A percentile compares a stretch with the other conserved stretches of the same genome.
phyloP scores from a whole-genome alignment of 192 early-diverging fungal species.

The Globomyces pollinis-pini region DNA sequence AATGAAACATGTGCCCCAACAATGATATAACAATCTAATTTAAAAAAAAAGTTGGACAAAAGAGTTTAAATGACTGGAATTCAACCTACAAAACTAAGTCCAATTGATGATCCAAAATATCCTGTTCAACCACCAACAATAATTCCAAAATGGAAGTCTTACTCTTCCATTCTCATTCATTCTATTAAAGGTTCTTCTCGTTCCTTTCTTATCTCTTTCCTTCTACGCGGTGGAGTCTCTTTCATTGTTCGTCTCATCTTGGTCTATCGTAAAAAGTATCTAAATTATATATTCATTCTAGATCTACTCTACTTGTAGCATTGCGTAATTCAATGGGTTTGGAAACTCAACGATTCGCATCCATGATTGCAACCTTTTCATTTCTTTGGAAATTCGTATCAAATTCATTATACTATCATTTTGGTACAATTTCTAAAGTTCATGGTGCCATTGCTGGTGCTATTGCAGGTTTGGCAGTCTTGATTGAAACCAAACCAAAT shows the following conservation, averaged over 20 bases:
- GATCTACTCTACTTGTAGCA: conserved; percentile 19
- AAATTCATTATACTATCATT: conserved; percentile 46
- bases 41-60: no score
- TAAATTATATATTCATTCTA: background rate
- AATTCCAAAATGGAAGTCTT: background rate
- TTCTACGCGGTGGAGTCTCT: conserved; percentile 45
- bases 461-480: conserved; percentile 27
- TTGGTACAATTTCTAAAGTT: conserved; percentile 10
- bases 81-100: no score
- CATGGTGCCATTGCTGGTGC: conserved; percentile 33
- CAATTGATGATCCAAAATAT: no score
- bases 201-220: conserved; percentile 45
- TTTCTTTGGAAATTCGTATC: conserved; percentile 67
- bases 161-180: conserved; percentile 30
- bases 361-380: conserved; percentile 71
- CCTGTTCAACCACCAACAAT: background rate
- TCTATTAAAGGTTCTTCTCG: conserved; percentile 42
- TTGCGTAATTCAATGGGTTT: conserved; percentile 36
- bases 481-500: conserved; percentile 32
- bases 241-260: conserved; percentile 41
- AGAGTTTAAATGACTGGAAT: no score
- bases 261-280: conserved; percentile 27
- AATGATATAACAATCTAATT: no score
- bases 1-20: no score
- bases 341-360: conserved; percentile 59